Base-by-base conservation (phyloP, 139 green algal species). In the Volvox reticuliferus region DNA sequence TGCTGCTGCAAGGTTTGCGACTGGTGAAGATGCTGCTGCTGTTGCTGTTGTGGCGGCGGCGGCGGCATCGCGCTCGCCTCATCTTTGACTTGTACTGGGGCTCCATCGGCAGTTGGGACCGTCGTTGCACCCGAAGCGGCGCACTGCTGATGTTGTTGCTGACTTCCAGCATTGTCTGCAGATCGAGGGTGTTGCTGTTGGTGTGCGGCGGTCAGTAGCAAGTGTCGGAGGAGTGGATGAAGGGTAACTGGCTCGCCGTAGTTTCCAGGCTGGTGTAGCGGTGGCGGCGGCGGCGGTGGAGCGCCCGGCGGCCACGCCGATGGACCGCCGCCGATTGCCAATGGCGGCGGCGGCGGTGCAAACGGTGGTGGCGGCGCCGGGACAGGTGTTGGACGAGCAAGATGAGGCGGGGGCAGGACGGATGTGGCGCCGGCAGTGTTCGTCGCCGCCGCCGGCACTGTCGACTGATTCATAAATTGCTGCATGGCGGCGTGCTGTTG, bases 171-270 rank as follows among this genome's bases (percentile, higher is more conserved):
- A n/a, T 50, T 5, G 13, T 86, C 55, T 24, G 17, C 50, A 2
- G 19, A 16, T 30, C 24, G 61, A 14, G 62, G 81, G 14, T 88
- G 83, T 67, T 79, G 67, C 5, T 88, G 63, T 30, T 88, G 83
- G 33, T 88, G 83, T 81, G 71, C 50, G 82, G 86, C 16, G 32
- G 63, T 16, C 21, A 89, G 20, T 21, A 90, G 22, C 55, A 90
- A 26, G 33, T 63, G 12, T 9, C 55, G 50, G 36, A 90, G 55
- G n/a, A 90, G 22, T 32, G 86, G 86, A 33, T 90, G 86, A 12
- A 90, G 55, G 14, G 30, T 63, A 0, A 77, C 86, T 2, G 86
- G 75, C 30, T 85, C 28, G n/a, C 18, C n/a, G 69, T 30, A 44
- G 69, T 5, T 77, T 71, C 17, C 37, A 33, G 16, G 20, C 0